Evolutionary conservation across 2,329 filamentous ascomycete species (phyloP), one percentile per base, ranked within the genome.

Genomic region (Colletotrichum cuscutae): DNA sequence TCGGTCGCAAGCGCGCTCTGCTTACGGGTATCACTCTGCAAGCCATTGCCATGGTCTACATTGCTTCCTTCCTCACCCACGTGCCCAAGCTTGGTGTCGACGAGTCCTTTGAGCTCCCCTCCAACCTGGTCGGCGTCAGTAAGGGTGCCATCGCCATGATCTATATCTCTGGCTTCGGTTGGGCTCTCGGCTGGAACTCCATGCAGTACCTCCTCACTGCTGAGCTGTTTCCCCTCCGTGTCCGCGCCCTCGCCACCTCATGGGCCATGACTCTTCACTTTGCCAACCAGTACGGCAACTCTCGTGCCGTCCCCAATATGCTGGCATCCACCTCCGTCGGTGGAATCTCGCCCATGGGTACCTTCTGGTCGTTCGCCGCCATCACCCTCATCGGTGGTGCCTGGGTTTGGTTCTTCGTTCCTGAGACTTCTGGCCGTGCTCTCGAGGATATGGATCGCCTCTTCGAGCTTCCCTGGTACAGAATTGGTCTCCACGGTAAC

Each of bases 191-290:
- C 46, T 95, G 91, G 92, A 94, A 94, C 83, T 89, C 87, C 1
- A 93, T 94, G 86, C 93, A 95, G 82, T 95, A 95, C 79, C 87
- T 95, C 4, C 88, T 95, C 68, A 94, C 93, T 15, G 92, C 92
- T 1, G 93, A 95, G 79, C 87, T 95, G 73, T 95, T 94, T 84
- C 93, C 93, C 1, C 86, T 95, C 11, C 89, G 93, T 4, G 90
- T 95, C 62, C 89, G 93, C 68, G 92, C 93, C 4, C 82, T 95
- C 11, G 90, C 91, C 24, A 93, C 92, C 0, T 93, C 90, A 0
- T 86, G 93, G 78, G 90, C 92, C 59, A 95, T 95, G 93, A 93
- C 90, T 0, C 88, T 95, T 72, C 93, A 95, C 81, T 95, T 95
- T 78, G 91, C 89, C 72, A 94, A 94, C 81, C 92, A 95, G 81